Evolutionary conservation across 2,329 filamentous ascomycete species (phyloP), one percentile per base, ranked within the genome.

Genomic region (Blumeria graminis): DNA sequence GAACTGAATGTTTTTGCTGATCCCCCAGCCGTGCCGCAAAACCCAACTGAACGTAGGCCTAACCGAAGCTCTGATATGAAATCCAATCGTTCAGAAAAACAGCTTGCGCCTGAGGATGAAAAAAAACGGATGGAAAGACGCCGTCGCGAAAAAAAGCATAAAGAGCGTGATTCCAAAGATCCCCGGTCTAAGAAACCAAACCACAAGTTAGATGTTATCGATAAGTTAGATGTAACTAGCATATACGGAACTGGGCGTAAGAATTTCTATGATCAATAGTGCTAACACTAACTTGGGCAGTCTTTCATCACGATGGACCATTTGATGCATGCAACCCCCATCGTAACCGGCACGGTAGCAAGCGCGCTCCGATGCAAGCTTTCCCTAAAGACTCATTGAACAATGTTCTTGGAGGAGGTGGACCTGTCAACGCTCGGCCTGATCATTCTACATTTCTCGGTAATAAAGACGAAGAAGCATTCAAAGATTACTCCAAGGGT

Each of bases 281-380:
- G 14, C 13, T 55, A 34, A 53, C 50, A 14, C 58, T 61, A 57
- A 62, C 33, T 6, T 14, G 35, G 18, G n/a, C 64, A 94, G 88
- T 94, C 62, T 94, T 96, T 70, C 92, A 98, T 65, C 92, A 98
- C 66, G 92, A 96, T 65, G 92, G 92, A 0, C 92, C 92, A 4
- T 98, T 95, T 64, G 92, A 98, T 69, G 92, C 92, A 18, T 86
- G 92, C 68, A 94, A 94, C 68, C 88, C 92, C 4, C 85, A 94
- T 68, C 86, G 92, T 61, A 98, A 96, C 69, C 81, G 86, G 57
- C 84, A 85, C 65, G 86, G 82, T 63, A 81, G 83, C 64, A 80
- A 82, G 58, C 81, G 84, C 56, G 88, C 92, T 6, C 92, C 92
- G 0, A 95, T 98, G 87, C 82, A 94, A 67, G 92, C 92, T 1